phyloP scores from a whole-genome alignment of 2,329 filamentous ascomycete species.

The Fusarium buxicola region DNA sequence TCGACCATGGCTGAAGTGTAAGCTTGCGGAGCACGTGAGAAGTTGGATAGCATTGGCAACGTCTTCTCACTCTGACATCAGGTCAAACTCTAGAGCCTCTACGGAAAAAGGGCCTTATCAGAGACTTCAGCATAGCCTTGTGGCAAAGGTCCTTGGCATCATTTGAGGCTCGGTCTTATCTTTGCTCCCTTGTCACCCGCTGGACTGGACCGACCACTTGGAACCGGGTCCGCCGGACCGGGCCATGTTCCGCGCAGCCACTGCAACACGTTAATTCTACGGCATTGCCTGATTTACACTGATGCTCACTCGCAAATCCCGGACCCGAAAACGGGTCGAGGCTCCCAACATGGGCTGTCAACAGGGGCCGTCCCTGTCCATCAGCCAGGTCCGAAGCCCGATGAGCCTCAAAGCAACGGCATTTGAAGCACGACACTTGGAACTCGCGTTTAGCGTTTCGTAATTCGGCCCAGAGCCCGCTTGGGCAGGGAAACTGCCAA shows the following conservation, averaged over 20 bases:
- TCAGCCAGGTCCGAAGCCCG: conserved; percentile 6
- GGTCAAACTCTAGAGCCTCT: conserved; percentile 24
- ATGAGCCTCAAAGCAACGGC: conserved; percentile 40
- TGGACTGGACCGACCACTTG: conserved; percentile 28
- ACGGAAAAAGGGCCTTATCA: conserved; percentile 7
- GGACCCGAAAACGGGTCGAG: conserved; percentile 14
- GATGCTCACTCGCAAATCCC: conserved; percentile 11
- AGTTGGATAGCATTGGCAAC: not conserved
- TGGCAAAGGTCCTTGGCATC: conserved; percentile 27
- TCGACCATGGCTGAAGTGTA: not conserved
- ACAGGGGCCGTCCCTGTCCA: conserved; percentile 10
- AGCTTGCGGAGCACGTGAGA: not conserved
- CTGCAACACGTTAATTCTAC: conserved; percentile 32
- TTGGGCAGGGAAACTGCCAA: conserved; percentile 26
- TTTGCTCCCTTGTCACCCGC: conserved; percentile 6
- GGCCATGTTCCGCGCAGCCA: conserved; percentile 29
- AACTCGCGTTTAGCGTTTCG: not conserved
- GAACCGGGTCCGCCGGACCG: conserved; percentile 33
- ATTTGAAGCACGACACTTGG: conserved; percentile 27
- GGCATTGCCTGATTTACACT: conserved; percentile 13
- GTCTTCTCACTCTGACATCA: not conserved
- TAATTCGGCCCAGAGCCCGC: conserved; percentile 20
- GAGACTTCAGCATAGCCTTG: conserved; percentile 11
- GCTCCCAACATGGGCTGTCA: not conserved
- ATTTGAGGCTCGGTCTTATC: conserved; percentile 46